A percentile compares a stretch with the other conserved stretches of the same genome.
Evolutionary conservation across 257 asterid species (phyloP).

Genomic region (Solanum tacnaense): DNA sequence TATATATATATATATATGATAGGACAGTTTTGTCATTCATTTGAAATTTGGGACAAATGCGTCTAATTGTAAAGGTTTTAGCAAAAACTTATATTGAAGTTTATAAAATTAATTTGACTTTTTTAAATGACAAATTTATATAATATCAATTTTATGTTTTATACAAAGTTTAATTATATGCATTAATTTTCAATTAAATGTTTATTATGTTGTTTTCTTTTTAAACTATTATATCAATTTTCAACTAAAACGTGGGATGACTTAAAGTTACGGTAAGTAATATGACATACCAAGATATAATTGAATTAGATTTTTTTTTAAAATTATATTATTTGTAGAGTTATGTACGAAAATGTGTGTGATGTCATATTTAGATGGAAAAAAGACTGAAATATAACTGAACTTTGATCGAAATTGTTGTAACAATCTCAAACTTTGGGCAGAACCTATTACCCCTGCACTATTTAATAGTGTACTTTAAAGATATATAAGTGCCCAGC

Average conservation of each 20-base stretch:
- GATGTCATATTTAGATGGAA: neutral
- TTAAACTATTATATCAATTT: too few relatives aligned
- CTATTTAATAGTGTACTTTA: too few relatives aligned
- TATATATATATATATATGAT: too few relatives aligned
- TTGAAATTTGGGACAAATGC: neutral
- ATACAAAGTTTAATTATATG: neutral
- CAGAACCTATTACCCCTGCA: too few relatives aligned
- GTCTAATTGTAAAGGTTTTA: neutral
- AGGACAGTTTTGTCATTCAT: neutral
- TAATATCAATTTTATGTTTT: neutral
- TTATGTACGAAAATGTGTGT: neutral
- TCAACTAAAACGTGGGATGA: neutral
- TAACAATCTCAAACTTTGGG: too few relatives aligned
- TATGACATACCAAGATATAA: too few relatives aligned
- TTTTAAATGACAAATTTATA: neutral
- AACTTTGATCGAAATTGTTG: too few relatives aligned
- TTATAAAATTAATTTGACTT: too few relatives aligned
- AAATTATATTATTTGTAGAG: neutral
- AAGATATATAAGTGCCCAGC: too few relatives aligned
- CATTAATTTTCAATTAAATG: neutral
- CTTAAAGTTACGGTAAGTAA: neutral
- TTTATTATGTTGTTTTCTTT: neutral
- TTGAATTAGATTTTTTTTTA: rapidly evolving
- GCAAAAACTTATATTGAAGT: neutral
- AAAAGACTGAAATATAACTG: too few relatives aligned